Base-by-base conservation (phyloP, 257 asterid genomes). In the Perilla frutescens region DNA sequence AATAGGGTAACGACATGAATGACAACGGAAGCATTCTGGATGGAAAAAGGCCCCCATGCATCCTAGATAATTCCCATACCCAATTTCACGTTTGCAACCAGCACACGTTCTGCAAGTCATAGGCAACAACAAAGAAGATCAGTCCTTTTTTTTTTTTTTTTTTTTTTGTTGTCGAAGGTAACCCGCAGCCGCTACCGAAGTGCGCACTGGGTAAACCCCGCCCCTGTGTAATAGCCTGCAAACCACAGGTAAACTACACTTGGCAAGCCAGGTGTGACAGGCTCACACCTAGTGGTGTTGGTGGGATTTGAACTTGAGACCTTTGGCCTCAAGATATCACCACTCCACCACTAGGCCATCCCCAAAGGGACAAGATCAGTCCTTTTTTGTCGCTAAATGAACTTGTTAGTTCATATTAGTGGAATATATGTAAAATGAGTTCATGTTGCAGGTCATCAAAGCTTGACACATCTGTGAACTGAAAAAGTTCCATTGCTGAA, bases 11-110 rank as follows among this genome's bases (percentile, higher is more conserved):
- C 87, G 78, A 75, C 99, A 95, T 5, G 97, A 83, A 66, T 76
- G 89, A 64, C 98, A 95, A 57, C 91, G 83, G 56, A 95, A 95
- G 87, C 97, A 95, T 74, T 89, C 89, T 13, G 98, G 98, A 71
- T 95, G 99, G 77, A 81, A 95, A 70, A 85, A 90, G 6, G 72
- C 81, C 51, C 98, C 96, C 98, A 92, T 95, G 90, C 96, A 92
- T 72, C 99, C 99, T 65, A 95, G 81, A 75, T 92, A 92, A 77
- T 82, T 92, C 43, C 97, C 96, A 72, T 81, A 76, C 13, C 88
- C 96, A 49, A 95, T 95, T 36, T 86, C 96, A n/a, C 76, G 87
- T 66, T 89, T 83, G 83, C 99, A 95, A 69, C 99, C 96, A 36
- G 83, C 89, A 68, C 99, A 95, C 43, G 73, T 71, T 85, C 96